Evolutionary conservation across 2,329 filamentous ascomycete species (phyloP).

Genomic region (Microcyclosporella mali): DNA sequence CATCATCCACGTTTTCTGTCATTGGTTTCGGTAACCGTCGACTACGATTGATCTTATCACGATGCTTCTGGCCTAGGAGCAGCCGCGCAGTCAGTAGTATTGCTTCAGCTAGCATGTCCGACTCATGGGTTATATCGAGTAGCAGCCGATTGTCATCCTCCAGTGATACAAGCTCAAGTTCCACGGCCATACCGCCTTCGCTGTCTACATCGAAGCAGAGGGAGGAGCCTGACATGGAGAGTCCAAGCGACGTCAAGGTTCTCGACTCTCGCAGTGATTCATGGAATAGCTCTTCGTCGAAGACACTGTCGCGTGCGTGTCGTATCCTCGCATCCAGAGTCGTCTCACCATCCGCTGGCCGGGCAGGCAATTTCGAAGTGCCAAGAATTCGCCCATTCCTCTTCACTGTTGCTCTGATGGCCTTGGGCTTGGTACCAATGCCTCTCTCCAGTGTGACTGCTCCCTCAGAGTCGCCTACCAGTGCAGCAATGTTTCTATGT

Average conservation of each 20-base stretch:
- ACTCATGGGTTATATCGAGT: constrained; percentile 22
- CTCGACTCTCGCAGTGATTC: constrained; percentile 81
- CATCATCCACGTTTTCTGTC: constrained; percentile 43
- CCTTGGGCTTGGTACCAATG: constrained; percentile 49
- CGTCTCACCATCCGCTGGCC: constrained; percentile 45
- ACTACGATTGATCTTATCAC: constrained; percentile 63
- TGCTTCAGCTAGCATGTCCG: constrained; percentile 54
- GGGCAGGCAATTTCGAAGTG: constrained; percentile 36
- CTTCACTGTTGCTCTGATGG: constrained; percentile 62
- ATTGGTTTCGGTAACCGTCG: constrained; percentile 58
- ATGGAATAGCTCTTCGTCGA: constrained; percentile 81
- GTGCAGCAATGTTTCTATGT: constrained; percentile 70
- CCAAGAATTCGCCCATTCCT: constrained; percentile 55
- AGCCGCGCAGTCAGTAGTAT: constrained; percentile 65
- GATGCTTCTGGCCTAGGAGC: constrained; percentile 71
- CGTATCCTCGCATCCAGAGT: constrained; percentile 63
- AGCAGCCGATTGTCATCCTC: constrained; percentile 13
- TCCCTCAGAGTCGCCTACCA: constrained; percentile 69
- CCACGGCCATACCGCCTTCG: constrained; percentile 50
- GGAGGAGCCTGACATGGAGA: constrained; percentile 52
- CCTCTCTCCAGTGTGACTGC: constrained; percentile 67
- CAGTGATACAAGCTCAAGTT: constrained; percentile 61
- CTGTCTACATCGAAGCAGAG: constrained; percentile 28
- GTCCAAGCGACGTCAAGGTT: constrained; percentile 61
- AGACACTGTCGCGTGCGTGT: constrained; percentile 70